phyloP scores from a whole-genome alignment of 495 filamentous ascomycete species.

The Physcia stellaris region DNA sequence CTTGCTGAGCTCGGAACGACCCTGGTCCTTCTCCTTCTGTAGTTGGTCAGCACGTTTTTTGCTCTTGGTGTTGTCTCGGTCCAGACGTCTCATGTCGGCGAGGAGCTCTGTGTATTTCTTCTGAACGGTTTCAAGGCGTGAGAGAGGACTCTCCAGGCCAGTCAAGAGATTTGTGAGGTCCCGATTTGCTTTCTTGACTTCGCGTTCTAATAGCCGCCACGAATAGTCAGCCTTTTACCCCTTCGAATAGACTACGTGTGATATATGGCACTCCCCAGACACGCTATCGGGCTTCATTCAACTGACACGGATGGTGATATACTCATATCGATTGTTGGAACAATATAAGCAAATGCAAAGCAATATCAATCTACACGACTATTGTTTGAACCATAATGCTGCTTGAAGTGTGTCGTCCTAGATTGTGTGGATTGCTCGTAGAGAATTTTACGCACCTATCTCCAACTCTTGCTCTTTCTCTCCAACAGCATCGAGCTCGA shows the following conservation, averaged over 20 bases:
- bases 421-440: too few species aligned
- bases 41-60: conserved; percentile 90
- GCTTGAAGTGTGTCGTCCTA: too few species aligned
- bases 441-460: conserved; percentile 70
- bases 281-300: too few species aligned
- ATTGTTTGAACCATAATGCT: too few species aligned
- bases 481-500: conserved; percentile 81
- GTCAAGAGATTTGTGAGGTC: conserved; percentile 71
- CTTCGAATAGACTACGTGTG: too few species aligned
- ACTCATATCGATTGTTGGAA: too few species aligned
- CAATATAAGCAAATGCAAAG: too few species aligned
- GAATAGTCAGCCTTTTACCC: too few species aligned
- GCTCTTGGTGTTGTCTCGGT: conserved; percentile 85
- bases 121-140: conserved; percentile 71
- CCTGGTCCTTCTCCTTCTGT: conserved; percentile 92
- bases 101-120: conserved; percentile 85
- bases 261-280: too few species aligned
- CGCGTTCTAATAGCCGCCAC: conserved; percentile 44
- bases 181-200: conserved; percentile 86
- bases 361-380: too few species aligned
- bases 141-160: conserved; percentile 61
- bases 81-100: conserved; percentile 84
- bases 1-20: conserved; percentile 73
- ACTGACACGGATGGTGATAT: too few species aligned
- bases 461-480: conserved; percentile 93